These are phyloP conservation scores for Pseudomicrostroma phylloplanum DNA, from an alignment of 1,284 basidiomycete genomes.

Conservation along the genomic window DNA sequence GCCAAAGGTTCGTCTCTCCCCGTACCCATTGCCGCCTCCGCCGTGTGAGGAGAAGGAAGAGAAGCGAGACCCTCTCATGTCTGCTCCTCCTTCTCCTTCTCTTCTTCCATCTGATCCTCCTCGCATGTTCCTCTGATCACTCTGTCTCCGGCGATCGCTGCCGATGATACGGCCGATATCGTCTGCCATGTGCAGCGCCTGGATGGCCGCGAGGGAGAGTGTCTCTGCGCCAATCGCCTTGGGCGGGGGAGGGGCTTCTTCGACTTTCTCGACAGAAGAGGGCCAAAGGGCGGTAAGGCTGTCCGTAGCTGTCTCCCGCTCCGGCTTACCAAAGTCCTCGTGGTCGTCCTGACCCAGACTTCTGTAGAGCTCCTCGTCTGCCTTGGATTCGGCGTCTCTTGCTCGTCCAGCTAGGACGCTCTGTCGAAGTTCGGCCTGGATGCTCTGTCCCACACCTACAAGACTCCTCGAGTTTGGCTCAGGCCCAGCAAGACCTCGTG, in stretches of 20 bases:
- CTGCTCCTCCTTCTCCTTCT: neutral
- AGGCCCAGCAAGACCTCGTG: no score
- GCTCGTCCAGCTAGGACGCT: neutral
- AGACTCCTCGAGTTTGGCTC: neutral
- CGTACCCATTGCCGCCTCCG: no score
- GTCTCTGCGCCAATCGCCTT: no score
- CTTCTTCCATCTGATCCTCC: neutral
- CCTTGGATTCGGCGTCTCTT: neutral
- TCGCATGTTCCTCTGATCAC: neutral
- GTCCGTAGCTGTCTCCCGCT: neutral
- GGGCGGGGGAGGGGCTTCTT: no score
- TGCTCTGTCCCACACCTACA: neutral
- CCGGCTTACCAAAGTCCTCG: neutral
- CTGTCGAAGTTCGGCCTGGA: neutral
- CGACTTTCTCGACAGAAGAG: neutral
- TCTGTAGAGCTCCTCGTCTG: neutral
- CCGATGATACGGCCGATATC: conserved; percentile 1
- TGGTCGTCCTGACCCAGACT: neutral
- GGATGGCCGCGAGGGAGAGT: neutral
- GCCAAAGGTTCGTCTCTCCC: no score
- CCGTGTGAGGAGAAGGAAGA: neutral
- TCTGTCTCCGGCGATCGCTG: neutral
- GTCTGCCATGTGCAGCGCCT: conserved; percentile 3
- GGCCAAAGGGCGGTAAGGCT: neutral
- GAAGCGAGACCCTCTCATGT: neutral